A percentile compares a stretch with the other conserved stretches of the same genome.
These are phyloP conservation scores for Chloridella minuta DNA, from an alignment of 352 stramenopile species.

Conservation along the genomic window DNA sequence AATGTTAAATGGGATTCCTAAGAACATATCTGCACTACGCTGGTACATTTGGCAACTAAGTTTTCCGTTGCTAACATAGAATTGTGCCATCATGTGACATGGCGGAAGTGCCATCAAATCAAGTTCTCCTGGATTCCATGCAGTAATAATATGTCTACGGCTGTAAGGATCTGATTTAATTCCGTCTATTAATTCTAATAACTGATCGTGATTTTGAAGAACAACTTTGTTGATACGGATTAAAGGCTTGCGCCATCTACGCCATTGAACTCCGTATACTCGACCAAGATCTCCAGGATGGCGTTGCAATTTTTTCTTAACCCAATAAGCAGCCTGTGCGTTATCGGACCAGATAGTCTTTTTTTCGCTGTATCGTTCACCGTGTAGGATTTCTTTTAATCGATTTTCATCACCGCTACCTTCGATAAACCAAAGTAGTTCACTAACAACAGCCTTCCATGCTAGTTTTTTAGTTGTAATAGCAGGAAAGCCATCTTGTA, in stretches of 20 bases:
- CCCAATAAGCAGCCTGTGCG: slow-evolving; percentile 6
- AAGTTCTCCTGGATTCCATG: slow-evolving; percentile 31
- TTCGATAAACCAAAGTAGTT: slow-evolving; percentile 80
- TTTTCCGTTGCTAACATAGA: slow-evolving; percentile 49
- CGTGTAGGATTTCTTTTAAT: slow-evolving; percentile 17
- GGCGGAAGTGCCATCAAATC: slow-evolving; percentile 83
- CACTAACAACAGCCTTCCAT: slow-evolving; percentile 88
- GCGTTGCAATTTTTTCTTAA: slow-evolving; percentile 98
- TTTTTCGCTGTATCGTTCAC: too few relatives aligned
- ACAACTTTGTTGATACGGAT: slow-evolving; percentile 88
- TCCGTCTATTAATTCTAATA: slow-evolving; percentile 66
- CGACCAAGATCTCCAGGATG: slow-evolving; percentile 81
- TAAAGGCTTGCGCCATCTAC: slow-evolving; percentile 86
- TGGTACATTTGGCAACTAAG: slow-evolving; percentile 83
- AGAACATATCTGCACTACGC: slow-evolving; percentile 92
- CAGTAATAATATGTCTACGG: slow-evolving; percentile 73
- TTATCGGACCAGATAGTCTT: too few relatives aligned
- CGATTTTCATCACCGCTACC: slow-evolving; percentile 18
- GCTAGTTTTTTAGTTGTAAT: slow-evolving; percentile 97
- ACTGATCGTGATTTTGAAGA: slow-evolving; percentile 84
- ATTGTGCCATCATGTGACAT: slow-evolving; percentile 98
- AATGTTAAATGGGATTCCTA: slow-evolving; percentile 99
- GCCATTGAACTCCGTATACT: slow-evolving; percentile 73
- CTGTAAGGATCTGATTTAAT: slow-evolving; percentile 79
- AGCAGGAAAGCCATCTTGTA: slow-evolving; percentile 73